These are phyloP conservation scores for Rhizopogon sp. DNA, from an alignment of 768 basidiomycete species.

Conservation along the genomic window DNA sequence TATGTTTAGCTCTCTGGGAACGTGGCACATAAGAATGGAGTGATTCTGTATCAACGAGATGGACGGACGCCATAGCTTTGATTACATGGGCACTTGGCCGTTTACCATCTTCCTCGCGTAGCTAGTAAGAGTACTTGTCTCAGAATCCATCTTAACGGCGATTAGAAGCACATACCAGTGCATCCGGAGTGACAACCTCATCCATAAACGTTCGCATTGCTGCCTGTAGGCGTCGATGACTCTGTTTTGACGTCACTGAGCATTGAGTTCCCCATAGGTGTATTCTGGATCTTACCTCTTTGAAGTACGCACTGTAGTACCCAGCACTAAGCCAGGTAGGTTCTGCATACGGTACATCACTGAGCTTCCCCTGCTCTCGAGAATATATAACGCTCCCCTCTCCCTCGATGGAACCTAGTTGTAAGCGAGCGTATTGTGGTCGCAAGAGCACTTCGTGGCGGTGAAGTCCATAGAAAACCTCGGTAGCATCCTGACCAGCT, in stretches of 20 bases:
- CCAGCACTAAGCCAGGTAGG: constrained; percentile 67
- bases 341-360: constrained; percentile 74
- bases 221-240: constrained; percentile 36
- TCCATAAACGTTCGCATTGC: constrained; percentile 57
- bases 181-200: constrained; percentile 48
- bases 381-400: constrained; percentile 47
- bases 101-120: constrained; percentile 54
- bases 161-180: constrained; percentile 12
- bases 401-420: constrained; percentile 59
- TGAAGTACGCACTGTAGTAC: constrained; percentile 72
- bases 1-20: constrained; percentile 36
- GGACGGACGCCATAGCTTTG: constrained; percentile 45
- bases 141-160: constrained; percentile 5
- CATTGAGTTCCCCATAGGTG: background rate
- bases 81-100: constrained; percentile 48
- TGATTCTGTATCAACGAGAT: background rate
- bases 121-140: constrained; percentile 18
- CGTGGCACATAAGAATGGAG: background rate
- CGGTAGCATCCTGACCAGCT: constrained; percentile 78
- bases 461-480: constrained; percentile 76
- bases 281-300: constrained; percentile 40
- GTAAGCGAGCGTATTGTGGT: constrained; percentile 60
- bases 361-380: constrained; percentile 47
- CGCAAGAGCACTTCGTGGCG: constrained; percentile 64
- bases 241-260: constrained; percentile 39